phyloP scores from a whole-genome alignment of 2,329 filamentous ascomycete genomes.

The Sphaerulina vaccinii region DNA sequence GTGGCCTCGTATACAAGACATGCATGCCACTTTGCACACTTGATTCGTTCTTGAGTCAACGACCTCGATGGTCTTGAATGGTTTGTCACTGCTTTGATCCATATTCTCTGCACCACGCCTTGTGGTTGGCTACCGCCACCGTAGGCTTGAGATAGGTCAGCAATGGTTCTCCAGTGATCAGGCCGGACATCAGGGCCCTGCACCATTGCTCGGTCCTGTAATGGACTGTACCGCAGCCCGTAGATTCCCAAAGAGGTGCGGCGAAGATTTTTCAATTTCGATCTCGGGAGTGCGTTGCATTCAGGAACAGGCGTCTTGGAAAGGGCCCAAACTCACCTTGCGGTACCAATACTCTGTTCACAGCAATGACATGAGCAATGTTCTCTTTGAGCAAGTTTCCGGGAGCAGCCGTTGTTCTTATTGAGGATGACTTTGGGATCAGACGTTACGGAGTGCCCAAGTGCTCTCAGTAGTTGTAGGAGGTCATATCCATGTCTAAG shows the following conservation, averaged over 20 bases:
- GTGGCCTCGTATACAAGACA: slow-evolving; percentile 39
- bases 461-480: not conserved
- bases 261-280: not conserved
- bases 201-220: slow-evolving; percentile 10
- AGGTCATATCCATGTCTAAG: not conserved
- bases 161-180: slow-evolving; percentile 5
- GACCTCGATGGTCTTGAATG: slow-evolving; percentile 40
- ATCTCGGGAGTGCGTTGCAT: not conserved
- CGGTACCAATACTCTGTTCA: slow-evolving; percentile 4
- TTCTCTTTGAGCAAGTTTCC: slow-evolving; percentile 29
- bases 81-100: slow-evolving; percentile 32
- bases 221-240: not conserved
- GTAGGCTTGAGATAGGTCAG: slow-evolving; percentile 15
- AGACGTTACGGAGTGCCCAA: not conserved
- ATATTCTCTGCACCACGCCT: slow-evolving; percentile 1
- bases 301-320: slow-evolving; percentile 18
- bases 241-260: no score
- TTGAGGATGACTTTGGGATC: slow-evolving; percentile 4
- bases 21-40: slow-evolving; percentile 38
- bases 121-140: not conserved
- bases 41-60: slow-evolving; percentile 35
- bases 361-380: not conserved
- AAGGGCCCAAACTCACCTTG: slow-evolving; percentile 26
- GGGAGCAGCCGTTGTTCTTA: slow-evolving; percentile 10
- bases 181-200: slow-evolving; percentile 7